Evolutionary conservation across 2,329 filamentous ascomycete genomes (phyloP).

Genomic region (Fusarium agapanthi): DNA sequence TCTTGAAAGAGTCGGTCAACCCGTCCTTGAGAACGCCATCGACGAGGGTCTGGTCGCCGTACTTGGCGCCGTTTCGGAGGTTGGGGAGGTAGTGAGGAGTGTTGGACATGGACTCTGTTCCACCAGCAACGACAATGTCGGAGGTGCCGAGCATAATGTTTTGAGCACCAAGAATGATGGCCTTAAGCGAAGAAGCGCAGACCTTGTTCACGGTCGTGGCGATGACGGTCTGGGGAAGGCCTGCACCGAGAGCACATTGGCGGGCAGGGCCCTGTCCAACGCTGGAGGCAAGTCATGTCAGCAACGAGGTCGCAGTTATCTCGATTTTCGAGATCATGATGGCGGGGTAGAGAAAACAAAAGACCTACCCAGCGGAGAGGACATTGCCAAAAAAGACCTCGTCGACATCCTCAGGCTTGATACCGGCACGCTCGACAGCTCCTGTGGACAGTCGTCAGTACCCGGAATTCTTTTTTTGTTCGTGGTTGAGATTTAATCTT

Average conservation of each 20-base stretch:
- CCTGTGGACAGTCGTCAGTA: conserved; percentile 51
- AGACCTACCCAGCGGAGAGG: conserved; percentile 85
- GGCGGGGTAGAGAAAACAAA: conserved; percentile 5
- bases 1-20: conserved; percentile 91
- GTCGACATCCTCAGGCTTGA: conserved; percentile 90
- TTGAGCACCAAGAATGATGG: conserved; percentile 92
- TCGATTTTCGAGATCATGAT: conserved; percentile 4
- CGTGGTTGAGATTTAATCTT: conserved; percentile 39
- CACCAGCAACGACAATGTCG: conserved; percentile 90
- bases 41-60: conserved; percentile 87
- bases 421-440: conserved; percentile 85
- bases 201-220: conserved; percentile 99
- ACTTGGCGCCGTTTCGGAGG: conserved; percentile 89
- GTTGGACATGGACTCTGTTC: conserved; percentile 99
- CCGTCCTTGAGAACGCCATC: conserved; percentile 96
- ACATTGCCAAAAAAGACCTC: conserved; percentile 99
- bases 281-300: conserved; percentile 56
- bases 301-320: background rate
- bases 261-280: conserved; percentile 96
- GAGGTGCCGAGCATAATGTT: conserved; percentile 98
- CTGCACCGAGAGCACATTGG: conserved; percentile 90
- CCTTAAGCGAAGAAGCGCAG: conserved; percentile 94
- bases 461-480: background rate
- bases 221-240: conserved; percentile 80
- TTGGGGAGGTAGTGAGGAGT: conserved; percentile 92